Percentiles rank a stretch among this genome's conserved stretches.
Evolutionary conservation across 495 filamentous ascomycete species (phyloP).

Genomic region (Lindgomyces ingoldianus): DNA sequence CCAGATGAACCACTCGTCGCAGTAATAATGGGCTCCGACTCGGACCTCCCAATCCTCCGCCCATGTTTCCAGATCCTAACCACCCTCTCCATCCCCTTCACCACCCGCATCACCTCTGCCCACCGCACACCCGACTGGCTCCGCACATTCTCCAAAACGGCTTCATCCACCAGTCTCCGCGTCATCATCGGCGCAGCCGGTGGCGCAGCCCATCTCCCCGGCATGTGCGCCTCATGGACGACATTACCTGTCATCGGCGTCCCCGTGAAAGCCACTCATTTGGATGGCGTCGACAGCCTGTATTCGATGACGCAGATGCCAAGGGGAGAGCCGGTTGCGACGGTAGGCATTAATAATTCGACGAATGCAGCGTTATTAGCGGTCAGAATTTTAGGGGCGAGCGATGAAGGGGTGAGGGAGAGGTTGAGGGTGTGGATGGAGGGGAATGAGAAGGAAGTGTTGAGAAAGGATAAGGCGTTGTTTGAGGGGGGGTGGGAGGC

Average conservation of each 20-base stretch:
- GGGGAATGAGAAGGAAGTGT: constrained; percentile 63
- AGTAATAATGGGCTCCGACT: constrained; percentile 95
- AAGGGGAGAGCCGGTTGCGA: constrained; percentile 66
- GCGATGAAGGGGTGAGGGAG: constrained; percentile 58
- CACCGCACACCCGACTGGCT: constrained; percentile 88
- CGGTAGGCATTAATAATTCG: constrained; percentile 90
- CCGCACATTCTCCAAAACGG: constrained; percentile 70
- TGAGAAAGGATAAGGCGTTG: constrained; percentile 66
- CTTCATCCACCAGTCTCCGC: constrained; percentile 69
- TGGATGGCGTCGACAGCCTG: constrained; percentile 88
- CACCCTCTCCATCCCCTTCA: constrained; percentile 72
- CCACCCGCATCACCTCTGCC: constrained; percentile 85
- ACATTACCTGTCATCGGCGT: constrained; percentile 91
- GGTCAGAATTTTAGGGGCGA: constrained; percentile 75
- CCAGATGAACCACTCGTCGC: constrained; percentile 63
- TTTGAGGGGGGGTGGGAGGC: constrained; percentile 67
- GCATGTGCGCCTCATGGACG: constrained; percentile 86
- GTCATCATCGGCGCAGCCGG: constrained; percentile 95
- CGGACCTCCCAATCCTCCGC: constrained; percentile 77
- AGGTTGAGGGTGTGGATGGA: constrained; percentile 68
- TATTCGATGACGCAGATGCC: constrained; percentile 96
- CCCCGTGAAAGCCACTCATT: constrained; percentile 79
- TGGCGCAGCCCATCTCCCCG: constrained; percentile 87
- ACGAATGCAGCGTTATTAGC: constrained; percentile 90
- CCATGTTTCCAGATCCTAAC: constrained; percentile 75